Base-by-base conservation (phyloP, 2,329 filamentous ascomycete genomes). In the Daldinia eschscholtzii region DNA sequence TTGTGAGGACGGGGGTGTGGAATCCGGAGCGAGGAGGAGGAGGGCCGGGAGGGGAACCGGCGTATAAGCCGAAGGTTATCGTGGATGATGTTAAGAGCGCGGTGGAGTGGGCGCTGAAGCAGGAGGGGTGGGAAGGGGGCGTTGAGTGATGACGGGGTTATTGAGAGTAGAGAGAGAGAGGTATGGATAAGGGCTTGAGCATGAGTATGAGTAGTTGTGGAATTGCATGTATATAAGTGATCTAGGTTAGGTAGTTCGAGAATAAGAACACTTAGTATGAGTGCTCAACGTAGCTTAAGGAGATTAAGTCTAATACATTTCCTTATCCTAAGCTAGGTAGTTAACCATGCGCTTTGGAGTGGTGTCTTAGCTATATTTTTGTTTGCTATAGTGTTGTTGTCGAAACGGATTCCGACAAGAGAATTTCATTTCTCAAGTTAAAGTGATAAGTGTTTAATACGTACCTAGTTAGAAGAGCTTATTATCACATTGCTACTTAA, bases 1-100 rank as follows among this genome's bases (percentile, higher is more conserved):
- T 97, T 65, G 92, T 97, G 30, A 86, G 89, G 73, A 97, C 92
- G 7, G 94, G 94, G 0, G 93, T 97, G 0, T 97, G 91, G 81
- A 82, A 60, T 23, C 64, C 76, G 26, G 78, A 79, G 48, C 78
- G 82, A 44, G 80, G 76, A 50, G 81, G 76, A 15, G 78, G 30
- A 33, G 30, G 30, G 30, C 20, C 20, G 48, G 80, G 76, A 50
- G 81, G 76, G 15, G 78, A 79, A 70, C 92, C 92, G 13, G 84
- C 84, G 20, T 86, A 88, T 77, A 82, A 81, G 73, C 93, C 93
- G 6, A 86, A 84, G 57, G 86, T 85, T 28, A 89, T 93, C 68
- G 89, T 91, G 23, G 87, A 92, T 41, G 89, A 95, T 81, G 94
- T 97, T 3, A 85, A 88, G 74, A 89, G 89, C 71, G 94, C 92